phyloP scores from a whole-genome alignment of 2,329 filamentous ascomycete species.

The Blumeriella jaapii region DNA sequence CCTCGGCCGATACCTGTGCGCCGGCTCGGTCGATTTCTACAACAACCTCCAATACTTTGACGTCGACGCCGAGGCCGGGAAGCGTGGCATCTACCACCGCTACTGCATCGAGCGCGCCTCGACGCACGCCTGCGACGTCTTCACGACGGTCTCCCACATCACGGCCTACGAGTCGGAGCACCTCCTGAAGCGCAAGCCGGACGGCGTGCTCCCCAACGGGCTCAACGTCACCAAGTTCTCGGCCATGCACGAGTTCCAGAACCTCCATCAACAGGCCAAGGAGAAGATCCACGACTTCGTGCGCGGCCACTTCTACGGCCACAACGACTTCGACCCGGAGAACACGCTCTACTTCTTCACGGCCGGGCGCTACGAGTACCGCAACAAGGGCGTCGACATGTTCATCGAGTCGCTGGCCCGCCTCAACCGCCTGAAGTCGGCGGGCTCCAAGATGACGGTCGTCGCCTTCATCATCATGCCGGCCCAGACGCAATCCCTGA shows the following conservation, averaged over 20 bases:
- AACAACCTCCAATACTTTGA: constrained; percentile 97
- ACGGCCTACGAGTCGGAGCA: constrained; percentile 98
- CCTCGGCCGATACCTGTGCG: constrained; percentile 89
- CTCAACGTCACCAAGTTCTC: constrained; percentile 98
- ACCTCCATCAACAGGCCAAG: constrained; percentile 90
- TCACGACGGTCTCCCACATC: constrained; percentile 97
- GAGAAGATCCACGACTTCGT: constrained; percentile 98
- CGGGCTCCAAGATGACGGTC: constrained; percentile 82
- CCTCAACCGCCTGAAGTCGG: constrained; percentile 76
- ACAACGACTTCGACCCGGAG: constrained; percentile 93
- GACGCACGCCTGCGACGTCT: constrained; percentile 86
- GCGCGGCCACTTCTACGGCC: constrained; percentile 93
- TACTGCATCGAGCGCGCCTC: constrained; percentile 97
- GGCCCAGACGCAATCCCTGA: constrained; percentile 86
- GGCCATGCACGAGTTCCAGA: constrained; percentile 97
- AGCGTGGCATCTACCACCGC: constrained; percentile 95
- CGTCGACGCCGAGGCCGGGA: constrained; percentile 90
- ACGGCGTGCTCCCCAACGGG: constrained; percentile 91
- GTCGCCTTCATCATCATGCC: constrained; percentile 99
- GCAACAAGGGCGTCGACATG: constrained; percentile 99
- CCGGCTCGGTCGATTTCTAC: constrained; percentile 97
- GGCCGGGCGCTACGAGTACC: constrained; percentile 90
- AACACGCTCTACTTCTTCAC: constrained; percentile 98
- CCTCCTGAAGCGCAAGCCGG: constrained; percentile 90
- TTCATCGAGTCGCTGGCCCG: constrained; percentile 95